Evolutionary conservation across 208 protist species (phyloP).

Genomic region (Spongospora subterranea): DNA sequence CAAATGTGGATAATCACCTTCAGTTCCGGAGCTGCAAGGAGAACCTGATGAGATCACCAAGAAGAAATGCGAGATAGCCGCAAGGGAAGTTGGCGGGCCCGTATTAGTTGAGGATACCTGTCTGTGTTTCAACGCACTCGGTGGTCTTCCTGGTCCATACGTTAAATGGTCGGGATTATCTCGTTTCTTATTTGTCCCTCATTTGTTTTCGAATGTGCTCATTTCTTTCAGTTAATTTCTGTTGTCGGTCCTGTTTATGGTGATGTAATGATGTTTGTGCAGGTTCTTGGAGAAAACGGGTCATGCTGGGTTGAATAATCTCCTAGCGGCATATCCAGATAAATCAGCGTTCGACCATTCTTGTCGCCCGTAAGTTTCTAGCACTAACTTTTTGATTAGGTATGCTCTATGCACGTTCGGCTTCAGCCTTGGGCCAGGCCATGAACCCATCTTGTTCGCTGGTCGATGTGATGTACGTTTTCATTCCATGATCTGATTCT

Average conservation of each 20-base stretch:
- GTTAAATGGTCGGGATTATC: slow-evolving; percentile 75
- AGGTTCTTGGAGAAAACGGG: slow-evolving; percentile 91
- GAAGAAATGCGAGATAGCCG: slow-evolving; percentile 87
- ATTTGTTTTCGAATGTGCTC: no score
- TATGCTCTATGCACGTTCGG: slow-evolving; percentile 45
- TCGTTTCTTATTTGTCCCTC: no score
- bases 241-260: background rate
- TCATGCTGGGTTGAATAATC: slow-evolving; percentile 76
- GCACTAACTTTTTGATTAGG: background rate
- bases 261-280: no score
- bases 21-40: slow-evolving; percentile 92
- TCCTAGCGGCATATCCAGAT: slow-evolving; percentile 68
- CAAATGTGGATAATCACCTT: slow-evolving; percentile 69
- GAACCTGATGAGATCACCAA: slow-evolving; percentile 84
- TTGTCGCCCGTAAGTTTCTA: background rate
- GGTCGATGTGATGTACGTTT: background rate
- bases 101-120: slow-evolving; percentile 95
- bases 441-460: background rate
- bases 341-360: slow-evolving; percentile 56
- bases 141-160: slow-evolving; percentile 94
- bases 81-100: slow-evolving; percentile 75
- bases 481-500: no score
- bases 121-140: slow-evolving; percentile 92
- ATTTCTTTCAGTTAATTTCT: background rate
- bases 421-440: background rate